Base-by-base conservation (phyloP, 495 filamentous ascomycete species). In the Pyrenula massariospora region DNA sequence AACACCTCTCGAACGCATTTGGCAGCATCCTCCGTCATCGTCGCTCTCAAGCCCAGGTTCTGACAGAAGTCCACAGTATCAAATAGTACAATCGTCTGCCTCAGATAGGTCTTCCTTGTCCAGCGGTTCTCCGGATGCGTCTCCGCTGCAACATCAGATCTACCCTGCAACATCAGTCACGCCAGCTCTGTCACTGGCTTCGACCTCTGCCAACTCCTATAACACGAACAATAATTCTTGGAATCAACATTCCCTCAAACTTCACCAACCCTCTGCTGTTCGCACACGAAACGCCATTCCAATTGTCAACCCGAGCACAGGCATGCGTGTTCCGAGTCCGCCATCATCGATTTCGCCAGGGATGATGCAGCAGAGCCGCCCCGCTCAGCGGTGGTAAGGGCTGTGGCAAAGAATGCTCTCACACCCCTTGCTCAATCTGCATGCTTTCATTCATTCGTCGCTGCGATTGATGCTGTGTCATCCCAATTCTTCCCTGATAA, bases 281-380 rank as follows among this genome's bases (percentile, higher is more conserved):
- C 88, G 94, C 68, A 83, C 85, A 60, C 88, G 92, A 62, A 97
- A 96, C 67, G 89, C 93, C 62, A 99, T 99, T 62, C 94, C 93
- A 19, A 99, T 99, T 68, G 86, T 99, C 73, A 96, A 99, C 79
- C 93, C 93, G 31, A 86, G 77, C 58, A 97, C 94, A 25, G 90
- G 93, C 59, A 82, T 92, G 71, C 83, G 81, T 60, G 78, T 95
- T 71, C 81, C 91, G 31, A 95, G 91, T 75, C 94, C 93, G 61
- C 92, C 93, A 2, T 86, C 82, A 53, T 95, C 89, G 57, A 86
- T 95, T 63, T 93, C 90, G 53, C 89, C 91, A 55, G 84, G 76
- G 66, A 80, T 89, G 75, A 86, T 92, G 85, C 87, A 91, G 76
- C 84, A 83, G 64, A 77, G 75, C 65, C 68, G 67, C 59, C 63